Percentiles rank a stretch among this genome's conserved stretches.
phyloP scores from a whole-genome alignment of 371 early-diverging fungal genomes.

The Actinomucor elegans region DNA sequence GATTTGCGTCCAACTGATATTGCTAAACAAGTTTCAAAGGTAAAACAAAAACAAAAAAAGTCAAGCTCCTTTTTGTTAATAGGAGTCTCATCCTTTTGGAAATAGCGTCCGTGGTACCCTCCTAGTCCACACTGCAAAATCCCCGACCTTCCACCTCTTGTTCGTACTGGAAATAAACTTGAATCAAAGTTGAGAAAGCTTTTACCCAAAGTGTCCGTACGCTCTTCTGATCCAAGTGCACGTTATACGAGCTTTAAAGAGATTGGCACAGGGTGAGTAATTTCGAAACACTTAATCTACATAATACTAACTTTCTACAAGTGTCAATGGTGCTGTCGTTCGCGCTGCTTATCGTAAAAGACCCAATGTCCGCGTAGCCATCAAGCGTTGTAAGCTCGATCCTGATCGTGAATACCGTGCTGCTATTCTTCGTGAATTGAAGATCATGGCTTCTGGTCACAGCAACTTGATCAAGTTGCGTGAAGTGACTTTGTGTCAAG shows the following conservation, averaged over 20 bases:
- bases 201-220: conserved; percentile 34
- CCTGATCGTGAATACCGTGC: conserved; percentile 46
- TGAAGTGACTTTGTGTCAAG: conserved; percentile 41
- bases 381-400: conserved; percentile 47
- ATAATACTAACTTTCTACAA: conserved; percentile 6
- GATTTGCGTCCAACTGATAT: conserved; percentile 40
- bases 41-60: conserved; percentile 11
- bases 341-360: conserved; percentile 33
- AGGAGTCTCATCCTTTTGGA: too few relatives aligned
- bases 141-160: conserved; percentile 28
- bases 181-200: conserved; percentile 30
- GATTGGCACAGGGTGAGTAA: conserved; percentile 43
- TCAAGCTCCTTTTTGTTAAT: conserved; percentile 1
- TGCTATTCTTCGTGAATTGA: conserved; percentile 45
- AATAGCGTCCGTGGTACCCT: conserved; percentile 39
- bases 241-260: conserved; percentile 39
- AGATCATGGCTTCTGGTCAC: conserved; percentile 49
- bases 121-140: conserved; percentile 30
- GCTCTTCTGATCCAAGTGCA: conserved; percentile 34
- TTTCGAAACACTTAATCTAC: neutral
- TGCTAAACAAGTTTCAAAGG: conserved; percentile 45
- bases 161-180: conserved; percentile 26
- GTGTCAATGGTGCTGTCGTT: conserved; percentile 51
- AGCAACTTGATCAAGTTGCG: conserved; percentile 40
- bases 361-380: conserved; percentile 36